Evolutionary conservation across 2,329 filamentous ascomycete genomes (phyloP), one percentile per base, ranked within the genome.

Genomic region (Fusarium metavorans): DNA sequence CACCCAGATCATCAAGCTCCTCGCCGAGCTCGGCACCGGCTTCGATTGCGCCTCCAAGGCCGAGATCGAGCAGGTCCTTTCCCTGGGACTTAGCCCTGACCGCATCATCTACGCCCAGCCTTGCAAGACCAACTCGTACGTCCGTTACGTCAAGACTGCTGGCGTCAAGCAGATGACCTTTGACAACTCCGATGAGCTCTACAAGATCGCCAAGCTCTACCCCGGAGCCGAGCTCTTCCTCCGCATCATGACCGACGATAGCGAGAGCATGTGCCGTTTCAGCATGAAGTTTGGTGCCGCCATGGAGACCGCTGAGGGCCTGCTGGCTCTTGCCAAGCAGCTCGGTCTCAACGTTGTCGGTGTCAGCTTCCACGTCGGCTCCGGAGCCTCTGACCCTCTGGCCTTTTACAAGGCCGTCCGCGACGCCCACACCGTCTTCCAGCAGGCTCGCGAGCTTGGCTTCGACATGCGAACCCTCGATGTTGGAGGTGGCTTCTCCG

Each of bases 91-190:
- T 76, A 92, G 94, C 81, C 94, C 97, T 14, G 91, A 92, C 76
- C 95, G 96, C 83, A 97, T 99, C 88, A 98, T 99, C 86, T 99
- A 98, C 82, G 97, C 97, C 59, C 97, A 99, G 87, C 97, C 97
- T 66, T 98, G 97, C 93, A 99, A 99, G 92, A 99, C 97, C 80
- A 97, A 97, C 87, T 98, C 96, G 57, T 98, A 98, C 84, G 89
- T 99, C 73, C 95, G 95, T 81, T 97, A 95, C 81, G 97, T 97
- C 75, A 92, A 93, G 80, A 90, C 91, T 81, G 88, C 92, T 76
- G 93, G 93, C 77, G 97, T 99, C 82, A 96, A 94, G 87, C 94
- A 98, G 88, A 98, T 99, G 96, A 99, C 97, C 3, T 98, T 99
- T 82, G 97, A 99, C 89, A 99, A 99, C 80, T 91, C 93, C 82